These are phyloP conservation scores for Ophiostoma australiae DNA, from an alignment of 2,329 filamentous ascomycete genomes.

Conservation along the genomic window DNA sequence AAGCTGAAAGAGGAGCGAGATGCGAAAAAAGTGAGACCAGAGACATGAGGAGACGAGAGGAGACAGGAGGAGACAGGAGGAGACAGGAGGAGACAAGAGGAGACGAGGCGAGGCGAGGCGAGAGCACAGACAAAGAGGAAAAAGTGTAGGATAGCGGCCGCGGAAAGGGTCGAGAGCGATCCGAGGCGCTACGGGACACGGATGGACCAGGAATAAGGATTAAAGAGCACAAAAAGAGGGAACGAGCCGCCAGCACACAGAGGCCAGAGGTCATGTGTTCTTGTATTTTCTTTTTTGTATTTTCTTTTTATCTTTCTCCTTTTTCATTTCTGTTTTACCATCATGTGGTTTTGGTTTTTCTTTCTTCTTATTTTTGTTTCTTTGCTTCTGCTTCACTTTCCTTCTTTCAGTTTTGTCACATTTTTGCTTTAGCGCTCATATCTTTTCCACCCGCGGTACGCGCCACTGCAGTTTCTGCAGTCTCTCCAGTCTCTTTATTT, in stretches of 20 bases:
- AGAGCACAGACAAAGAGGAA: constrained; percentile 5
- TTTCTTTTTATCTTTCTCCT: too few relatives aligned
- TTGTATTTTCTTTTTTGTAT: too few relatives aligned
- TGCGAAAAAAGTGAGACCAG: too few relatives aligned
- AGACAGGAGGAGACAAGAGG: background rate
- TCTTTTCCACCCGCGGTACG: background rate
- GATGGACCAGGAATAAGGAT: background rate
- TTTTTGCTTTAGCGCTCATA: background rate
- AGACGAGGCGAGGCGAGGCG: background rate
- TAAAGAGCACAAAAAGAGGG: background rate
- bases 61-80: background rate
- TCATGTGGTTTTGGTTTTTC: too few relatives aligned
- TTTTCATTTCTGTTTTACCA: too few relatives aligned
- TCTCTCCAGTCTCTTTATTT: background rate
- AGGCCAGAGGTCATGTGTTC: background rate
- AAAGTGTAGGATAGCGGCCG: constrained; percentile 8
- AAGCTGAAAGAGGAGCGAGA: background rate
- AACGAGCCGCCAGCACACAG: constrained; percentile 2
- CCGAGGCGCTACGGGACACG: constrained; percentile 3
- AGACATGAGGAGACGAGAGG: background rate
- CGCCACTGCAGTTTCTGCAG: background rate
- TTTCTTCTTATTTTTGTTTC: too few relatives aligned
- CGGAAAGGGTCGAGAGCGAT: background rate
- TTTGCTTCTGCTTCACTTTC: too few relatives aligned
- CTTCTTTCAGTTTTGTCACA: too few relatives aligned